Conservation (phyloP, 768 basidiomycete genomes). For the Sarcomyxa edulis region DNA sequence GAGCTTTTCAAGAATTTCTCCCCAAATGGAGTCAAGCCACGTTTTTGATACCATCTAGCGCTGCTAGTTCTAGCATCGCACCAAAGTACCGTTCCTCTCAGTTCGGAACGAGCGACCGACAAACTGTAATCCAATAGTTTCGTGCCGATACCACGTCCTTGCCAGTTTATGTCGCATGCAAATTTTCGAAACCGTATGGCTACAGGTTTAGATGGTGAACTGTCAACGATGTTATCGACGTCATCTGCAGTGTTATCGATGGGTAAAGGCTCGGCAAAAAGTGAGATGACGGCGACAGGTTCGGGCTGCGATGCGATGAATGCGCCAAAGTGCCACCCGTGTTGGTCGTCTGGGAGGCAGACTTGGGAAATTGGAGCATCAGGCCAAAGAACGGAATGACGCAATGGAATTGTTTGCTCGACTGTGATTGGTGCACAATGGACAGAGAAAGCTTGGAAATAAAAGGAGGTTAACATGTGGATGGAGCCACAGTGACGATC, state of each 20-base stretch:
- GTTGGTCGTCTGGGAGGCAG: conserved; percentile 44
- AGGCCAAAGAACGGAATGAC: conserved; percentile 58
- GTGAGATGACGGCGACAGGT: conserved; percentile 50
- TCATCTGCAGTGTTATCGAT: conserved; percentile 19
- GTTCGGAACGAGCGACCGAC: conserved; percentile 31
- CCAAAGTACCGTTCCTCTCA: conserved; percentile 42
- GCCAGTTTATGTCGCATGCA: conserved; percentile 46
- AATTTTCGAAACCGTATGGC: conserved; percentile 55
- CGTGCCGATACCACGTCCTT: conserved; percentile 50
- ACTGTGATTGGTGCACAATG: conserved; percentile 23
- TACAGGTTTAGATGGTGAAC: conserved; percentile 11
- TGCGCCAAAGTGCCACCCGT: conserved; percentile 50
- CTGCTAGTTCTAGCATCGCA: conserved; percentile 50
- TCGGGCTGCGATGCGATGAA: conserved; percentile 32
- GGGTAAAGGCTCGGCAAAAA: conserved; percentile 42
- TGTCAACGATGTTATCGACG: conserved; percentile 3
- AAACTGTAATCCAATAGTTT: conserved; percentile 37
- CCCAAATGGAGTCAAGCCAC: conserved; percentile 47
- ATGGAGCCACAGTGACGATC: no score
- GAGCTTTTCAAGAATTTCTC: conserved; percentile 45
- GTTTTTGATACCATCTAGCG: conserved; percentile 44
- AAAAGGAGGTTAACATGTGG: no score
- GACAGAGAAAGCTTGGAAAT: no score
- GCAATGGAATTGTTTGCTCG: conserved; percentile 41
- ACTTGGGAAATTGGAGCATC: conserved; percentile 42